phyloP scores from a whole-genome alignment of 2,329 filamentous ascomycete species.

The Chrysosporium keratinophilum region DNA sequence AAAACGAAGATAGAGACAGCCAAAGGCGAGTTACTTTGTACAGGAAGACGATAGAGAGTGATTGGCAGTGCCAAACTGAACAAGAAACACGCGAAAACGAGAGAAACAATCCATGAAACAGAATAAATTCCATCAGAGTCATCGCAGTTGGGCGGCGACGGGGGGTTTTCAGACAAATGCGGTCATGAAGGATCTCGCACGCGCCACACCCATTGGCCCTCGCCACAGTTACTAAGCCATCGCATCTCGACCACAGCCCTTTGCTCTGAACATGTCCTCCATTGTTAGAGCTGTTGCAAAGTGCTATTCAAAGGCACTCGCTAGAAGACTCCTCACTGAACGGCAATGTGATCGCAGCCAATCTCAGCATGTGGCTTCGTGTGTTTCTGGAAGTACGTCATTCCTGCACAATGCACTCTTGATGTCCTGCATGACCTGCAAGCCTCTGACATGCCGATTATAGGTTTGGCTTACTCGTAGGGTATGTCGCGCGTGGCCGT shows the following conservation, averaged over 20 bases:
- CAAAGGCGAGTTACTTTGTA: neutral
- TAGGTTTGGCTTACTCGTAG: slow-evolving; percentile 31
- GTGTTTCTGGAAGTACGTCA: slow-evolving; percentile 27
- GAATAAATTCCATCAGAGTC: slow-evolving; percentile 1
- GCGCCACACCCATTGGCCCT: neutral
- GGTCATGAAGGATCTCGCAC: neutral
- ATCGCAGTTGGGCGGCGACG: slow-evolving; percentile 8
- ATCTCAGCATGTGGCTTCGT: slow-evolving; percentile 20
- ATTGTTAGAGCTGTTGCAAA: neutral
- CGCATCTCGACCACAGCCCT: no score
- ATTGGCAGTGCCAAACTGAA: neutral
- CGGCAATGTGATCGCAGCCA: neutral
- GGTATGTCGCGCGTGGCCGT: slow-evolving; percentile 22
- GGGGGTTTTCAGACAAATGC: neutral
- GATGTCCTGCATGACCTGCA: neutral
- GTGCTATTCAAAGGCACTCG: neutral
- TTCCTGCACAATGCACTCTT: neutral
- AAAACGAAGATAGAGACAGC: neutral
- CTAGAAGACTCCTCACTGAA: neutral
- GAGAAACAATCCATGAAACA: neutral
- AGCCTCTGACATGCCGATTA: slow-evolving; percentile 10
- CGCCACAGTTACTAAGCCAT: neutral
- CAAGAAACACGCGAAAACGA: neutral
- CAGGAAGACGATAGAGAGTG: neutral
- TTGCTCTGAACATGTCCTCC: no score